These are phyloP conservation scores for Linderniella brevidens DNA, from an alignment of 257 asterid species.

Conservation along the genomic window DNA sequence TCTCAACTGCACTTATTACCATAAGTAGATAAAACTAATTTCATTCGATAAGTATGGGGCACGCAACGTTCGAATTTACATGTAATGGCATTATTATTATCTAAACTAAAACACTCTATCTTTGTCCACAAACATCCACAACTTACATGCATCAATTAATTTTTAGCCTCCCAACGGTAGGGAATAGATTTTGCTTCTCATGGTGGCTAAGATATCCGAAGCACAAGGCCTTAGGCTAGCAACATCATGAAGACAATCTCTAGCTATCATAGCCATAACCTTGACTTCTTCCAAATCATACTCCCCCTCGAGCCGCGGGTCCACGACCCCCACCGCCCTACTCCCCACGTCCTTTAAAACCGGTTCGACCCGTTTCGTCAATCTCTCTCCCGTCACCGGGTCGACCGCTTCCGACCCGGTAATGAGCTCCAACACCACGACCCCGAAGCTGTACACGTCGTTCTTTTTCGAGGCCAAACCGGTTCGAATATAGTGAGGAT, in stretches of 20 bases:
- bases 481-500: constrained; percentile 50
- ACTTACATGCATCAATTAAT: too few species aligned
- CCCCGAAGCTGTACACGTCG: constrained; percentile 56
- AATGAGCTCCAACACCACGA: constrained; percentile 41
- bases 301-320: constrained; percentile 24
- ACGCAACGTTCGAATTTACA: too few species aligned
- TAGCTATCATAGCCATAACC: constrained; percentile 11
- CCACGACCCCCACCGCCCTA: constrained; percentile 25
- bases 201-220: constrained; percentile 10
- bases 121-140: too few species aligned
- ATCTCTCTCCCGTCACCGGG: constrained; percentile 25
- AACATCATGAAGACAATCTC: constrained; percentile 11
- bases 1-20: too few species aligned
- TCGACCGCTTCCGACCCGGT: constrained; percentile 46
- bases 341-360: constrained; percentile 16
- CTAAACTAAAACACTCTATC: too few species aligned
- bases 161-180: too few species aligned
- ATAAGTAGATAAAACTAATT: too few species aligned
- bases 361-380: constrained; percentile 17
- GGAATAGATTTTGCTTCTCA: neutral
- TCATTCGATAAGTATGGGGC: too few species aligned
- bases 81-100: too few species aligned
- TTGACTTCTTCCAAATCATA: constrained; percentile 25
- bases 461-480: constrained; percentile 47
- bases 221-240: constrained; percentile 13